These are phyloP conservation scores for Hemileia vastatrix DNA, from an alignment of 1,284 basidiomycete genomes.

Conservation along the genomic window DNA sequence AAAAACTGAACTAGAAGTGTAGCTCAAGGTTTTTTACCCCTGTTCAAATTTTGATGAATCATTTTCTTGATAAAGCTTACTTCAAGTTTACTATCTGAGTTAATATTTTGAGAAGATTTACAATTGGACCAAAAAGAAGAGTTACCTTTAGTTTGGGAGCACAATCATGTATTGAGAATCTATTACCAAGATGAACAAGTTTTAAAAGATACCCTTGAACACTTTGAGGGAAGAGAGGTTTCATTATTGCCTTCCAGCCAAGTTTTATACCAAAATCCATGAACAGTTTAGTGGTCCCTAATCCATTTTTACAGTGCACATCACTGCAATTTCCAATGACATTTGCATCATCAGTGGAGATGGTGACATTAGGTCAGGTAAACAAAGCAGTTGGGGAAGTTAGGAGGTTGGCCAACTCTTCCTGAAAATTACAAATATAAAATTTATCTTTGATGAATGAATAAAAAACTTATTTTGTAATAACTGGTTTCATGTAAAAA, in stretches of 20 bases:
- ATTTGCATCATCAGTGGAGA: conserved; percentile 62
- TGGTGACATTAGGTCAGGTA: conserved; percentile 67
- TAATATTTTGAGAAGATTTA: too few species aligned
- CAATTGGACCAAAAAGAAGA: too few species aligned
- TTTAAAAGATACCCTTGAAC: conserved; percentile 89
- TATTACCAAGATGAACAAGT: conserved; percentile 92
- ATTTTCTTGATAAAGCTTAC: conserved; percentile 70
- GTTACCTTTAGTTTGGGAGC: too few species aligned
- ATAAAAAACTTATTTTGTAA: too few species aligned
- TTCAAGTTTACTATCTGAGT: conserved; percentile 80
- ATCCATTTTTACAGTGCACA: conserved; percentile 70
- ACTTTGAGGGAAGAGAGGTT: conserved; percentile 76
- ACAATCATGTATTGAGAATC: too few species aligned
- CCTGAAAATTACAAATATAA: too few species aligned
- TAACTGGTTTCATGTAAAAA: too few species aligned
- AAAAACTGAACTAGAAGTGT: conserved; percentile 92
- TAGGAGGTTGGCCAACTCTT: conserved; percentile 62
- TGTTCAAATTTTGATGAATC: conserved; percentile 72
- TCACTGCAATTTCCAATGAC: conserved; percentile 89
- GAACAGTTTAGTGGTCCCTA: conserved; percentile 69
- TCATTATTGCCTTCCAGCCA: conserved; percentile 98
- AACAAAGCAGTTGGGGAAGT: conserved; percentile 68
- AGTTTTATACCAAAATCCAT: conserved; percentile 99
- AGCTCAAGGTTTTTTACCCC: conserved; percentile 56
- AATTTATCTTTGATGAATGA: too few species aligned